These are phyloP conservation scores for Paramecium pentaurelia DNA, from an alignment of 73 alveolate genomes.

Conservation along the genomic window DNA sequence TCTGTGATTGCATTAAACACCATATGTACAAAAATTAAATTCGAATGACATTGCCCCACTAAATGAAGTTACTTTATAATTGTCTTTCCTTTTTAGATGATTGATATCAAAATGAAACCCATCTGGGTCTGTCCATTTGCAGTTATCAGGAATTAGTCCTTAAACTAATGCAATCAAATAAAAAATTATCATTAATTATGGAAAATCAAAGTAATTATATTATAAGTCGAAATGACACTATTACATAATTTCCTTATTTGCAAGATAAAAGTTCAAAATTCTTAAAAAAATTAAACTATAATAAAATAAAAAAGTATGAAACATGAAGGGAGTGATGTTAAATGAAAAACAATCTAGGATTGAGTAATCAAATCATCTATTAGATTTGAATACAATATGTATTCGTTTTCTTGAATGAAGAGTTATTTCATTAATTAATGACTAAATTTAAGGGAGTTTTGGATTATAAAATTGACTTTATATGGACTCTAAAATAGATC, in stretches of 20 bases:
- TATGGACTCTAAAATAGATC: not conserved
- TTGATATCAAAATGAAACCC: conserved; percentile 19
- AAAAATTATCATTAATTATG: not conserved
- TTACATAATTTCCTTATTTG: not conserved
- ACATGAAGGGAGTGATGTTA: not conserved
- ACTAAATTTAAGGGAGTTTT: not conserved
- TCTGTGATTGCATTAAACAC: conserved; percentile 38
- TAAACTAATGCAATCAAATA: not conserved
- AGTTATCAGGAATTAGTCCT: conserved; percentile 11
- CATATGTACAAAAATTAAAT: conserved; percentile 37
- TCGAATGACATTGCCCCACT: conserved; percentile 51
- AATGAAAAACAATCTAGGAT: not conserved
- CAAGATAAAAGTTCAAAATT: not conserved
- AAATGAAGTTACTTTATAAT: conserved; percentile 5
- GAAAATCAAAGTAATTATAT: not conserved
- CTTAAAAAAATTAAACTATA: too few relatives aligned
- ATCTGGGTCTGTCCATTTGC: conserved; percentile 33
- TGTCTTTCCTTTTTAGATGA: not conserved
- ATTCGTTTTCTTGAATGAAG: not conserved
- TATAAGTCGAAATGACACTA: not conserved
- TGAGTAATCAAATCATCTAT: not conserved
- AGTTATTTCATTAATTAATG: not conserved
- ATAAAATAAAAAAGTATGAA: not conserved
- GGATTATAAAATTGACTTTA: not conserved
- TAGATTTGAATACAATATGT: not conserved